phyloP scores from a whole-genome alignment of 2,329 filamentous ascomycete species.

The Fusarium oxysporum region DNA sequence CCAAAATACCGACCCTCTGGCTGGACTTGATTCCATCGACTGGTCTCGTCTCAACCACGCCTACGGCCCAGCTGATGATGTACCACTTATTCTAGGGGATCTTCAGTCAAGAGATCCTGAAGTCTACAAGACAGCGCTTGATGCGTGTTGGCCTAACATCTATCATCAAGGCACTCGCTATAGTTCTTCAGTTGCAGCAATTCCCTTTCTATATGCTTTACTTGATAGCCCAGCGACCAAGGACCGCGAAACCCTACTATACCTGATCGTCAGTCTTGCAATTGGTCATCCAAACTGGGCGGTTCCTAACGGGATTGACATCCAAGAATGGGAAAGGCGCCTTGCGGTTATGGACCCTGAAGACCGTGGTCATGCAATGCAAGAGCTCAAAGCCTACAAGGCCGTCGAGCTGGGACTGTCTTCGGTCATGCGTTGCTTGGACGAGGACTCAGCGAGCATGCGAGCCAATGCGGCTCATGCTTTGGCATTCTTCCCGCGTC shows the following conservation, averaged over 20 bases:
- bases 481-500: not conserved
- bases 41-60: not conserved
- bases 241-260: not conserved
- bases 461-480: not conserved
- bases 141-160: not conserved
- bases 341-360: accelerated
- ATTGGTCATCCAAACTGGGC: not conserved
- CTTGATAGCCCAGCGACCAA: not conserved
- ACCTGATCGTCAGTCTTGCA: not conserved
- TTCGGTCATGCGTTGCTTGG: not conserved
- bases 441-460: accelerated
- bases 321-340: not conserved
- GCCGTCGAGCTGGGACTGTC: not conserved
- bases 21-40: not conserved
- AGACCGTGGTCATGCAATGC: accelerated
- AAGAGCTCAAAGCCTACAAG: not conserved
- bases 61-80: not conserved
- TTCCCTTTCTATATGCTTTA: not conserved
- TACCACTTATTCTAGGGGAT: not conserved
- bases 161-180: not conserved
- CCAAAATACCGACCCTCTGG: accelerated
- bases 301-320: not conserved
- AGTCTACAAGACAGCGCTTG: not conserved
- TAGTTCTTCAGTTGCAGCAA: not conserved
- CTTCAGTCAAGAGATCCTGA: not conserved